phyloP scores from a whole-genome alignment of 1,139 yeast genomes.

The Nematodospora anomalae region DNA sequence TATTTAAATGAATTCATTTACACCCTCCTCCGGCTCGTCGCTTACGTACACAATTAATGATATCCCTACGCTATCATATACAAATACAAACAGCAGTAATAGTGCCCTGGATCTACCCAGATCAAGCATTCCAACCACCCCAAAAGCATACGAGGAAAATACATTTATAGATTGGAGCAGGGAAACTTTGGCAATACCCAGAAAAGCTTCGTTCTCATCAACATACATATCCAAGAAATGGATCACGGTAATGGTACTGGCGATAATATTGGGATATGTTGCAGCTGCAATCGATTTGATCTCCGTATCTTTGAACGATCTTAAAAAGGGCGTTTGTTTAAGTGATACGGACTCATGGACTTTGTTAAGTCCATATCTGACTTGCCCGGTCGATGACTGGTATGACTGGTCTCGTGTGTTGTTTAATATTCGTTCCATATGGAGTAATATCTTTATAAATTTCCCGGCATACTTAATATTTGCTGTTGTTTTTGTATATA shows the following conservation, averaged over 20 bases:
- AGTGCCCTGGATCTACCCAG: background rate
- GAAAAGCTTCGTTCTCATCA: slow-evolving; percentile 9
- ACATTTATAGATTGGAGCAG: slow-evolving; percentile 40
- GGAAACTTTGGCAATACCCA: slow-evolving; percentile 23
- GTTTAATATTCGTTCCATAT: slow-evolving; percentile 20
- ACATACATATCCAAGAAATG: slow-evolving; percentile 39
- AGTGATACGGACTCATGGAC: slow-evolving; percentile 44
- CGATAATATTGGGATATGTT: slow-evolving; percentile 57
- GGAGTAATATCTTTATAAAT: slow-evolving; percentile 28
- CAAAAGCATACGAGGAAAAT: slow-evolving; percentile 26
- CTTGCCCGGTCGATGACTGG: slow-evolving; percentile 48
- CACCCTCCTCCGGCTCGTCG: slow-evolving; percentile 3
- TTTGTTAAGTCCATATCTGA: slow-evolving; percentile 43
- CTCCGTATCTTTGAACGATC: slow-evolving; percentile 63
- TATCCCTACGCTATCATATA: slow-evolving; percentile 13
- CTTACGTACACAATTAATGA: slow-evolving; percentile 10
- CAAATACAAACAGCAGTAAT: background rate
- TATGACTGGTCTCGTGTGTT: slow-evolving; percentile 39
- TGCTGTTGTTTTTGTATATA: slow-evolving; percentile 25
- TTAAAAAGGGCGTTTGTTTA: slow-evolving; percentile 50
- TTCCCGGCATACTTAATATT: slow-evolving; percentile 39
- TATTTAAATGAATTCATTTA: slow-evolving; percentile 5
- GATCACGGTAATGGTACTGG: slow-evolving; percentile 56
- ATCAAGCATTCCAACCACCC: slow-evolving; percentile 4
- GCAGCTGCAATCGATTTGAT: slow-evolving; percentile 62